Conservation (phyloP, 1,139 yeast genomes). For the Pichia sp. region DNA sequence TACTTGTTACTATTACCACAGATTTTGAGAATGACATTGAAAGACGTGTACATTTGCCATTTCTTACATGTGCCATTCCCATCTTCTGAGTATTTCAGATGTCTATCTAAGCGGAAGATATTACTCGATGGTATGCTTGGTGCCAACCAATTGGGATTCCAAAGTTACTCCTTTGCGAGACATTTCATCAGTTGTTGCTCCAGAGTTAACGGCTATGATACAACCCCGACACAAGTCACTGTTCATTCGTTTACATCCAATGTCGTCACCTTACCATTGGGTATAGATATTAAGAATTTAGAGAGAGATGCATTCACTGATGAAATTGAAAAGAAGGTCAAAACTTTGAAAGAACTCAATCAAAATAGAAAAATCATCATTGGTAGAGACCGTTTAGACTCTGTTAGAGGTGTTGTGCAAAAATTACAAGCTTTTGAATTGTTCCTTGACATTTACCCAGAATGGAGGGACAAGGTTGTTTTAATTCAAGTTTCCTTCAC, state of each 20-base stretch:
- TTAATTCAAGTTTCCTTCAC: slow-evolving; percentile 90
- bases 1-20: slow-evolving; percentile 81
- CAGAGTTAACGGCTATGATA: slow-evolving; percentile 68
- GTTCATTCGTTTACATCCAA: slow-evolving; percentile 74
- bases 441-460: slow-evolving; percentile 84
- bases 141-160: slow-evolving; percentile 80
- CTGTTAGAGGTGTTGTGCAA: slow-evolving; percentile 78
- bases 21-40: slow-evolving; percentile 72
- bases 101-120: slow-evolving; percentile 74
- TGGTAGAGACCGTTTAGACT: slow-evolving; percentile 76
- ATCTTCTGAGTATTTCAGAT: slow-evolving; percentile 88
- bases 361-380: slow-evolving; percentile 69
- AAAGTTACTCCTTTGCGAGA: slow-evolving; percentile 76
- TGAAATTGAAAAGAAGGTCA: slow-evolving; percentile 32
- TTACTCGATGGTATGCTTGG: slow-evolving; percentile 89
- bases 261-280: slow-evolving; percentile 75
- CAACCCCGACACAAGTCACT: slow-evolving; percentile 49
- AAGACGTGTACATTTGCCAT: slow-evolving; percentile 74
- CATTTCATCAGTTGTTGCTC: slow-evolving; percentile 90
- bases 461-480: slow-evolving; percentile 83
- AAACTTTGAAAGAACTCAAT: slow-evolving; percentile 58
- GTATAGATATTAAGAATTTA: slow-evolving; percentile 65
- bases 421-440: slow-evolving; percentile 75
- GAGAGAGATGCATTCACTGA: slow-evolving; percentile 48
- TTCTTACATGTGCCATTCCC: slow-evolving; percentile 92